phyloP scores from a whole-genome alignment of 257 asterid species.

The Rauvolfia tetraphylla region DNA sequence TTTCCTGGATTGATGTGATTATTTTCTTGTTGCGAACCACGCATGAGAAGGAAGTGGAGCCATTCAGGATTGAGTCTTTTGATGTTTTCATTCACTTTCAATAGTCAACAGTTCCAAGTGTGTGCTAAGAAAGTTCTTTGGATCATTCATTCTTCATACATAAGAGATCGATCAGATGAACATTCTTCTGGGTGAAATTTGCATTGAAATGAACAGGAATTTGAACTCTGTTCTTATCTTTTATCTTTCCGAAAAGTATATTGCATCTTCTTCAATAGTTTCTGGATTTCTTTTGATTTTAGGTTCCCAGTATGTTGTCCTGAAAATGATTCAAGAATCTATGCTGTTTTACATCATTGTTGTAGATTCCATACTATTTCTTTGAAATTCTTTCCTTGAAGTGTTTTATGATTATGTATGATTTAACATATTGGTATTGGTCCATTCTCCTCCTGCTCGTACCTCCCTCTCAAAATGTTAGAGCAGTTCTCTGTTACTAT shows the following conservation, averaged over 20 bases:
- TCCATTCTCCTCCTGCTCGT: neutral
- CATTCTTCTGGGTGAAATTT: no score
- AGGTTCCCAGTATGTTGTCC: neutral
- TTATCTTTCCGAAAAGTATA: neutral
- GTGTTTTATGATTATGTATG: neutral
- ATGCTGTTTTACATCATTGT: no score
- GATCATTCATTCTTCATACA: no score
- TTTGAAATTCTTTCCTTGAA: neutral
- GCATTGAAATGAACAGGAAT: no score
- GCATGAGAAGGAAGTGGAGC: neutral
- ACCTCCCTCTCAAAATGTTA: neutral
- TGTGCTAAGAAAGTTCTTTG: no score
- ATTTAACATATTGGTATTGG: neutral
- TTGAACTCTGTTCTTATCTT: neutral
- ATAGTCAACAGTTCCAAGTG: no score
- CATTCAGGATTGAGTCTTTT: no score
- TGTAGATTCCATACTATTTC: neutral
- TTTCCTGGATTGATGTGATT: neutral
- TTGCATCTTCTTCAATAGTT: neutral
- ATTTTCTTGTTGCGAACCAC: neutral
- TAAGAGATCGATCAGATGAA: no score
- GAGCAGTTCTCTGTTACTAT: neutral
- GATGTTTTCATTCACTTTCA: no score
- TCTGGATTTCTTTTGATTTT: no score
- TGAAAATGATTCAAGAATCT: no score